These are phyloP conservation scores for Pugionium cornutum DNA, from an alignment of 345 rosid species.

Conservation along the genomic window DNA sequence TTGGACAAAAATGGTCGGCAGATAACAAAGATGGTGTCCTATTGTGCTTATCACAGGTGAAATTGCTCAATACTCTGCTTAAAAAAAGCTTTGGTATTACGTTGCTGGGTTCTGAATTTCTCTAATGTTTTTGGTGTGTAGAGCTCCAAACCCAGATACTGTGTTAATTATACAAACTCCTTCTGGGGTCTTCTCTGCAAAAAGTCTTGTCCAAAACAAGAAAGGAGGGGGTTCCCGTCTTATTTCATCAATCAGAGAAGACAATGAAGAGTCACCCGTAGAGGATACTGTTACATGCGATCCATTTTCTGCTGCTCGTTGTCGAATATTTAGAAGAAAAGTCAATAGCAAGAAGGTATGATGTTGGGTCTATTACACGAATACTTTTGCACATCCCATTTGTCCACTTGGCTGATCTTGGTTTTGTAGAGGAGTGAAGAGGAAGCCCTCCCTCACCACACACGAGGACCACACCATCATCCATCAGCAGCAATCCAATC, in stretches of 20 bases:
- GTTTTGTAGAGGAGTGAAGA: slow-evolving; percentile 54
- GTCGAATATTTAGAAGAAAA: slow-evolving; percentile 60
- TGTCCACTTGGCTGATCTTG: slow-evolving; percentile 22
- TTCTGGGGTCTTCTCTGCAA: slow-evolving; percentile 66
- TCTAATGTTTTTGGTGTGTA: slow-evolving; percentile 33
- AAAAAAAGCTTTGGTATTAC: slow-evolving; percentile 1
- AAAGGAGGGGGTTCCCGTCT: slow-evolving; percentile 64
- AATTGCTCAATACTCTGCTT: slow-evolving; percentile 16
- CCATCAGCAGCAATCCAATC: slow-evolving; percentile 49
- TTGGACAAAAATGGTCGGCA: slow-evolving; percentile 73
- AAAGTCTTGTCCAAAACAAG: slow-evolving; percentile 53
- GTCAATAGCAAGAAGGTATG: slow-evolving; percentile 55
- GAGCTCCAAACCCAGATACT: slow-evolving; percentile 66
- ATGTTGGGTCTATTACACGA: neutral
- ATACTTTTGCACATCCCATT: neutral
- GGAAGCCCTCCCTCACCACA: slow-evolving; percentile 57
- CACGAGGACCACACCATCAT: slow-evolving; percentile 66
- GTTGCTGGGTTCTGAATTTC: neutral
- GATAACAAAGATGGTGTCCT: slow-evolving; percentile 63
- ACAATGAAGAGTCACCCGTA: slow-evolving; percentile 49
- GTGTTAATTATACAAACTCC: slow-evolving; percentile 66
- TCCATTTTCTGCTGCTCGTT: slow-evolving; percentile 70
- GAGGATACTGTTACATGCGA: slow-evolving; percentile 48
- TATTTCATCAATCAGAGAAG: slow-evolving; percentile 54
- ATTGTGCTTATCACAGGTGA: slow-evolving; percentile 85